Evolutionary conservation across 2,329 filamentous ascomycete species (phyloP).

Genomic region (Pseudogymnoascus sp.): DNA sequence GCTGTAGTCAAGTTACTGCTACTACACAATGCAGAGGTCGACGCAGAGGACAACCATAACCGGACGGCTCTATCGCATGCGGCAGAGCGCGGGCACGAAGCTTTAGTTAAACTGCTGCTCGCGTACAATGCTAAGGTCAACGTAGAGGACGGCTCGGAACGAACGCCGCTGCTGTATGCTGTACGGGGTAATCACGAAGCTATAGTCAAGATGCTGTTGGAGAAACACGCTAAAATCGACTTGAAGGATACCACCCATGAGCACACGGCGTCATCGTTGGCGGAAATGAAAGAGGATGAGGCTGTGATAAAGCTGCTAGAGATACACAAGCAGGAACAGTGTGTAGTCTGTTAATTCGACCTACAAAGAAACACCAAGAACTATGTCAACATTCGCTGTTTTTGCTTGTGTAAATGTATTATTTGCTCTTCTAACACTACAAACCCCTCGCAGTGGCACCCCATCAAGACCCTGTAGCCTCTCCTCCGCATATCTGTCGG

Average conservation of each 20-base stretch:
- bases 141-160: conserved; percentile 17
- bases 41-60: background rate
- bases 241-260: background rate
- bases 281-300: background rate
- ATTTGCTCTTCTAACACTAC: background rate
- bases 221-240: background rate
- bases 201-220: background rate
- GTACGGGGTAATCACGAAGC: background rate
- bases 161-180: conserved; percentile 16
- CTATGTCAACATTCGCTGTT: background rate
- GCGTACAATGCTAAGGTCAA: conserved; percentile 9
- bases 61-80: conserved; percentile 15
- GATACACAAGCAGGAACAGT: background rate
- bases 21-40: background rate
- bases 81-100: conserved; percentile 13
- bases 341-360: background rate
- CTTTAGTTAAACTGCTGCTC: conserved; percentile 12
- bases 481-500: background rate
- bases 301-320: conserved; percentile 9
- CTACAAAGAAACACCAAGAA: background rate
- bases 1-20: background rate
- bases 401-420: background rate
- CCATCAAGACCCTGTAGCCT: background rate
- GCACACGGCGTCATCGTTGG: conserved; percentile 6
- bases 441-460: background rate